Evolutionary conservation across 73 alveolate species (phyloP).

Genomic region (Paramecium primaurelia): DNA sequence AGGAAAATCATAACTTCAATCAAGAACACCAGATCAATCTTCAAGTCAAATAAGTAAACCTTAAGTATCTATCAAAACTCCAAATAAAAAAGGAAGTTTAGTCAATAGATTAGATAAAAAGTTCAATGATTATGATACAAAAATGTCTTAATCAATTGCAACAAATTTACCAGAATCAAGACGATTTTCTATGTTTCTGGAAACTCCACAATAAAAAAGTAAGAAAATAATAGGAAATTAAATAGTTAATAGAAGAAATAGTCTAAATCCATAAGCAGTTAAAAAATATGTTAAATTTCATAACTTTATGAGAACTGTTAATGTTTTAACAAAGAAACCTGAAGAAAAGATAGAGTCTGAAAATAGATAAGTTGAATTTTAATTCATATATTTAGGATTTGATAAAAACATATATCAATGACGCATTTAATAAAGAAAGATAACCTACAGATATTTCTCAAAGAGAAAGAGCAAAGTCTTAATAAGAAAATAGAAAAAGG

Average conservation of each 20-base stretch:
- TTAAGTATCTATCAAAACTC: background rate
- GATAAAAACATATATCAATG: background rate
- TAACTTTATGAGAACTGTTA: background rate
- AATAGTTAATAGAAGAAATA: background rate
- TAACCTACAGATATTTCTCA: background rate
- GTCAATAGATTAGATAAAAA: background rate
- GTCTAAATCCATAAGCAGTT: background rate
- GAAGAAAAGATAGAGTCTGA: background rate
- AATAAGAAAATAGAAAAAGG: background rate
- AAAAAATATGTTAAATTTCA: background rate
- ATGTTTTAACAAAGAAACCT: background rate
- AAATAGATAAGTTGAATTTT: background rate
- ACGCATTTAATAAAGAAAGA: background rate
- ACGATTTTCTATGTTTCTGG: background rate
- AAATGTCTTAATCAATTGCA: background rate
- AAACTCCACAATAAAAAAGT: background rate
- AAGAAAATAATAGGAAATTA: background rate
- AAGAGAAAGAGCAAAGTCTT: background rate
- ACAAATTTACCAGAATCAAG: background rate
- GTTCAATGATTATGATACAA: constrained; percentile 4
- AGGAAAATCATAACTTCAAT: background rate
- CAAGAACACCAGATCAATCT: background rate
- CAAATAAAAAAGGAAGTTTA: background rate
- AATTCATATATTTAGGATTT: background rate
- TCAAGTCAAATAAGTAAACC: background rate